Conservation (phyloP, 2,329 filamentous ascomycete species). For the Dothistroma septosporum region DNA sequence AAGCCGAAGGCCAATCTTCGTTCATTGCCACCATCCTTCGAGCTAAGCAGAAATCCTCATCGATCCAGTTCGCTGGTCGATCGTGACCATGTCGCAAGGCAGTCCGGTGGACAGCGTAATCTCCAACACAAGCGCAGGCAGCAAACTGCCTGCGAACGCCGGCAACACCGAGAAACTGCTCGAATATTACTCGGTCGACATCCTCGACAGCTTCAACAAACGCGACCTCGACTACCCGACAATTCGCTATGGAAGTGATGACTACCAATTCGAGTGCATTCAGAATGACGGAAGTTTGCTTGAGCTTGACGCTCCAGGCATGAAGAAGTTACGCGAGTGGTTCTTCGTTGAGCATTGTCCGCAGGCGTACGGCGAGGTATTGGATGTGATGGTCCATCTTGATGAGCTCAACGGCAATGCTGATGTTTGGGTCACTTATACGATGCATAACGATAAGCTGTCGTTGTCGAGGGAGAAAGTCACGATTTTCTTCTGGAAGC, state of each 20-base stretch:
- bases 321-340: neutral
- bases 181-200: conserved; percentile 8
- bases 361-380: neutral
- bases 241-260: neutral
- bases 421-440: neutral
- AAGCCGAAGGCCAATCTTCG: neutral
- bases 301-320: neutral
- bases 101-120: neutral
- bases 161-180: neutral
- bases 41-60: neutral
- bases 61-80: neutral
- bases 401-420: neutral
- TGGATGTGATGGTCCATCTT: neutral
- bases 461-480: neutral
- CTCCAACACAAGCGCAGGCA: neutral
- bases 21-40: neutral
- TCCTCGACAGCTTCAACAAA: conserved; percentile 1
- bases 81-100: neutral
- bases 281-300: neutral
- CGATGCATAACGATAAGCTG: conserved; percentile 1
- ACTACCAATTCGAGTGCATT: neutral
- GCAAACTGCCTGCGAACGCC: neutral
- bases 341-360: conserved; percentile 1
- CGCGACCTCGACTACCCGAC: neutral
- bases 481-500: conserved; percentile 4